Evolutionary conservation across 371 early-diverging fungal species (phyloP).

Genomic region (Syncephalis plumigaleata): DNA sequence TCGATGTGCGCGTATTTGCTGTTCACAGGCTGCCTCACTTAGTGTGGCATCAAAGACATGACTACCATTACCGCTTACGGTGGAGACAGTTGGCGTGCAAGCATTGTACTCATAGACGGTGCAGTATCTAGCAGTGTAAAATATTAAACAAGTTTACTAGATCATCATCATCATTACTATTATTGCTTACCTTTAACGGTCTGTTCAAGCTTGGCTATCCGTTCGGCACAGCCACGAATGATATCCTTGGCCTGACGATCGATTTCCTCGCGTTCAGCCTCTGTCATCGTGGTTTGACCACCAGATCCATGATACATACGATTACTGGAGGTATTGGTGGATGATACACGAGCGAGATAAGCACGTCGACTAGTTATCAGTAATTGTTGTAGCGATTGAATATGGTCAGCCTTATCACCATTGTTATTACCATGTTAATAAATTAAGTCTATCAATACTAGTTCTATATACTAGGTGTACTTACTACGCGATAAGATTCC

Average conservation of each 20-base stretch:
- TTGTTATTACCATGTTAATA: no score
- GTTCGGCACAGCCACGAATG: conserved; percentile 26
- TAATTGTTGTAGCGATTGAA: background rate
- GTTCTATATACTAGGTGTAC: no score
- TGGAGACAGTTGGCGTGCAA: conserved; percentile 1
- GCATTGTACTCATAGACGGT: background rate
- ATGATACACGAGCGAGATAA: background rate
- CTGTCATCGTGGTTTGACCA: no score
- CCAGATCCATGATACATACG: no score
- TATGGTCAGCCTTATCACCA: background rate
- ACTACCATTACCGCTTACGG: conserved; percentile 14
- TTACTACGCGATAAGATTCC: no score
- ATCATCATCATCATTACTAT: no score
- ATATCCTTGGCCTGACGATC: conserved; percentile 35
- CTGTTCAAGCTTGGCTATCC: conserved; percentile 27
- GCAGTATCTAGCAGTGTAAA: background rate
- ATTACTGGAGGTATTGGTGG: no score
- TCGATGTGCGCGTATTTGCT: conserved; percentile 23
- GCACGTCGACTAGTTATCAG: background rate
- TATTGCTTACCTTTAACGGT: conserved; percentile 12
- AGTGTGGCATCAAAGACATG: conserved; percentile 4
- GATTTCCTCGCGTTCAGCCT: conserved; percentile 26
- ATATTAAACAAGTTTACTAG: background rate
- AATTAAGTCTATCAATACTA: no score
- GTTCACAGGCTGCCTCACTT: conserved; percentile 4